A percentile compares a stretch with the other conserved stretches of the same genome.
Evolutionary conservation across 2,329 filamentous ascomycete species (phyloP).

Genomic region (Colletotrichum magnum): DNA sequence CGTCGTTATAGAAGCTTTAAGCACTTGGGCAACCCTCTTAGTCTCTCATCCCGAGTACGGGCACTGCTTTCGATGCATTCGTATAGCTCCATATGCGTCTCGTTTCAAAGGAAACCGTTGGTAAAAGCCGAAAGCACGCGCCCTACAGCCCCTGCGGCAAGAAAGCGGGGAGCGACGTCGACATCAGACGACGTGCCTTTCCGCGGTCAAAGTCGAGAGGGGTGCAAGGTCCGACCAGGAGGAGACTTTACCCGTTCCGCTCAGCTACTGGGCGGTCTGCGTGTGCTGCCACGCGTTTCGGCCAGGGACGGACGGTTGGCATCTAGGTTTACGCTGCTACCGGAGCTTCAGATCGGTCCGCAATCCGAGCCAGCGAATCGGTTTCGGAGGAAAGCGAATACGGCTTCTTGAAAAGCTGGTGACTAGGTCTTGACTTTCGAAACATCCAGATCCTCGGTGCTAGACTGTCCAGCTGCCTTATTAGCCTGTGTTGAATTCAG

Average conservation of each 20-base stretch:
- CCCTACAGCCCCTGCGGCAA: not conserved
- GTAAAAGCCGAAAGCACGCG: not conserved
- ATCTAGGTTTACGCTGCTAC: not conserved
- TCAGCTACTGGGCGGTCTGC: not conserved
- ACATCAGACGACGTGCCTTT: conserved; percentile 9
- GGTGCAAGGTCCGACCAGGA: not conserved
- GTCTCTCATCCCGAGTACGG: conserved; percentile 19
- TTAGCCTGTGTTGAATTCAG: not conserved
- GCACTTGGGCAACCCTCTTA: not conserved
- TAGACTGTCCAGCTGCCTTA: not conserved
- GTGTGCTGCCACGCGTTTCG: not conserved
- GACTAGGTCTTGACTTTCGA: not conserved
- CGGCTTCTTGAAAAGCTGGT: not conserved
- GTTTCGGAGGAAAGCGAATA: not conserved
- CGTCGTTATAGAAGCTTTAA: not conserved
- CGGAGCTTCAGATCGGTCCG: not conserved
- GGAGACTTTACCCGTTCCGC: not conserved
- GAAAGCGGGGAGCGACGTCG: not conserved
- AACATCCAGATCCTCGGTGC: not conserved
- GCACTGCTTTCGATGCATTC: not conserved
- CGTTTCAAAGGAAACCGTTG: not conserved
- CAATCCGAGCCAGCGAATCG: not conserved
- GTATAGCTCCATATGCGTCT: not conserved
- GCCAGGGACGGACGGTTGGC: not conserved
- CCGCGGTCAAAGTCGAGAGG: not conserved